A percentile compares a stretch with the other conserved stretches of the same genome.
Conservation (phyloP, 164 flowering plant species). For the Cinnamomum micranthum region DNA sequence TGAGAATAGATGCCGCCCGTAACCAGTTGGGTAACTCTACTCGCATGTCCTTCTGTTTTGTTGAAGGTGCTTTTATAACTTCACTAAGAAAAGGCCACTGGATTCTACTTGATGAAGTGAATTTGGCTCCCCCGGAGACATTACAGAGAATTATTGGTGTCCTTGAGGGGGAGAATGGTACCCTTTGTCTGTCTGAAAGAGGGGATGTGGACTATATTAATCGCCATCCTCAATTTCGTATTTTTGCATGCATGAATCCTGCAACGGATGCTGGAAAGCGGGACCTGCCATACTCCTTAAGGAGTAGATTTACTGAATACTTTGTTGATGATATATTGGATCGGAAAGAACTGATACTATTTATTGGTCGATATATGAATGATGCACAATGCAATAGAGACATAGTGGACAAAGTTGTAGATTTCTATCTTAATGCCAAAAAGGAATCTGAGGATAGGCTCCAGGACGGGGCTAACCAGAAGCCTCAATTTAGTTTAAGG, state of each 20-base stretch:
- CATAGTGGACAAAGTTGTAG: slow-evolving; percentile 42
- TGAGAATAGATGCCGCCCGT: slow-evolving; percentile 43
- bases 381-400: slow-evolving; percentile 28
- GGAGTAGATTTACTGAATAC: slow-evolving; percentile 87
- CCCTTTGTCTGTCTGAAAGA: slow-evolving; percentile 88
- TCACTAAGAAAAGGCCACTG: slow-evolving; percentile 88
- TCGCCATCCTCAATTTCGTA: slow-evolving; percentile 79
- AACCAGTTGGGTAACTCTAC: slow-evolving; percentile 52
- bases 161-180: slow-evolving; percentile 75
- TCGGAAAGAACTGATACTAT: slow-evolving; percentile 69
- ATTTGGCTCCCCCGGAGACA: slow-evolving; percentile 96
- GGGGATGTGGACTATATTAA: slow-evolving; percentile 65
- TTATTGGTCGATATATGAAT: slow-evolving; percentile 52
- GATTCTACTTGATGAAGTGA: slow-evolving; percentile 97
- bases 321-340: slow-evolving; percentile 87
- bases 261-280: slow-evolving; percentile 98
- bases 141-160: slow-evolving; percentile 87
- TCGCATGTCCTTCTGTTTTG: slow-evolving; percentile 84
- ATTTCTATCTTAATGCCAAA: slow-evolving; percentile 74
- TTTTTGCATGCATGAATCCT: slow-evolving; percentile 99
- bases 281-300: slow-evolving; percentile 64
- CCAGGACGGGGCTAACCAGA: slow-evolving; percentile 97
- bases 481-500: slow-evolving; percentile 93
- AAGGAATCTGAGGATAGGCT: slow-evolving; percentile 68
- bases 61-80: slow-evolving; percentile 88